These are phyloP conservation scores for Grosmannia penicillata DNA, from an alignment of 2,329 filamentous ascomycete genomes.

Conservation along the genomic window DNA sequence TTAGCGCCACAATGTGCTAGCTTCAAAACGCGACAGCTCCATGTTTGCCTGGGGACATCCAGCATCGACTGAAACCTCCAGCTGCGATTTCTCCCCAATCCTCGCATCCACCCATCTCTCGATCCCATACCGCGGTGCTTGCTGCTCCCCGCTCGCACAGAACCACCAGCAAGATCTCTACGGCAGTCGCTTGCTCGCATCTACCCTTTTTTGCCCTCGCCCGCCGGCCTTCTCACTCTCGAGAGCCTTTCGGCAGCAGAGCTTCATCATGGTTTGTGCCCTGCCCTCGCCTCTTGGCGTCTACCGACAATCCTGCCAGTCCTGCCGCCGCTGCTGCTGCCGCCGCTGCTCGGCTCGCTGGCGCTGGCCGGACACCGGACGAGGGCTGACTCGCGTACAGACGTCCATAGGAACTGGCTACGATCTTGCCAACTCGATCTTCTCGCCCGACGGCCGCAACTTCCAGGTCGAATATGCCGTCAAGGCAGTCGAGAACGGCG, in stretches of 20 bases:
- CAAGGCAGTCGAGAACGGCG: constrained; percentile 96
- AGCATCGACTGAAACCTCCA: background rate
- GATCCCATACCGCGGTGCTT: too few relatives aligned
- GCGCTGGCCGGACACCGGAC: background rate
- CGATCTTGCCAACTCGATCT: constrained; percentile 98
- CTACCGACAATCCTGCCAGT: too few relatives aligned
- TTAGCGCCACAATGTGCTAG: background rate
- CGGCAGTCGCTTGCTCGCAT: too few relatives aligned
- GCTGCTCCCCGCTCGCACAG: too few relatives aligned
- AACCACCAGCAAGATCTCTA: too few relatives aligned
- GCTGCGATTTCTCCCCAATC: background rate
- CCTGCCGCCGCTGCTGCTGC: too few relatives aligned
- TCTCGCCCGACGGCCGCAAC: constrained; percentile 96
- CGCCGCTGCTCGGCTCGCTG: background rate
- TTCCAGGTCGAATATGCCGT: constrained; percentile 99
- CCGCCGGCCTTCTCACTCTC: too few relatives aligned
- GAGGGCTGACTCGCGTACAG: constrained; percentile 37
- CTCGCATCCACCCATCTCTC: background rate
- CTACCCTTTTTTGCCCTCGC: too few relatives aligned
- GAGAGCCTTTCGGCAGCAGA: too few relatives aligned
- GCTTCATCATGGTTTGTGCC: too few relatives aligned
- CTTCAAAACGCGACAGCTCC: background rate
- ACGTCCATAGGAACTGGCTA: constrained; percentile 99
- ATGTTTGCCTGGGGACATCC: constrained; percentile 1
- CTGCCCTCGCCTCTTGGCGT: too few relatives aligned